phyloP scores from a whole-genome alignment of 345 rosid species.

The Gossypium anomalum region DNA sequence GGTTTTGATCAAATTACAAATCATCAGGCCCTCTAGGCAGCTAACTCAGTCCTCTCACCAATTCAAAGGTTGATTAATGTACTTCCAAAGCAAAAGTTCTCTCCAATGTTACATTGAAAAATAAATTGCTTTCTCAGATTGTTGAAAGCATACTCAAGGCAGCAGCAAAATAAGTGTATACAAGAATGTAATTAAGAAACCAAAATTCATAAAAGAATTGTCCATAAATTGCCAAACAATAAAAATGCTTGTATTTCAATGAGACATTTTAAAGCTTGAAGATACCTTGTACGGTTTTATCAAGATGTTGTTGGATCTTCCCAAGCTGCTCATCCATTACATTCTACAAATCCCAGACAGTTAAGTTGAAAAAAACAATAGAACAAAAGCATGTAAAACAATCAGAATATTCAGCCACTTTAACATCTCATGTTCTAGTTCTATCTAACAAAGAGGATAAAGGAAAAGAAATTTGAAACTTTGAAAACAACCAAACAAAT shows the following conservation, averaged over 20 bases:
- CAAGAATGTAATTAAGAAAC: background rate
- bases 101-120: background rate
- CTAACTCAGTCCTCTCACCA: background rate
- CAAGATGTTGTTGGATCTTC: slow-evolving; percentile 72
- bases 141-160: background rate
- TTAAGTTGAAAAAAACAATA: slow-evolving; percentile 15
- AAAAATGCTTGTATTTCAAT: background rate
- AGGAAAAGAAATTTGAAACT: background rate
- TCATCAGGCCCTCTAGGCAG: background rate
- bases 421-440: background rate
- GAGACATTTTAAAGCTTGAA: background rate
- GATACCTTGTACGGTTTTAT: slow-evolving; percentile 82
- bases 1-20: background rate
- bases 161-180: background rate
- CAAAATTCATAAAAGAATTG: background rate
- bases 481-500: background rate
- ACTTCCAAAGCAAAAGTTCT: background rate
- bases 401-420: background rate
- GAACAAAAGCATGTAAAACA: slow-evolving; percentile 4
- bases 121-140: background rate
- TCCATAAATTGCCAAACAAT: background rate
- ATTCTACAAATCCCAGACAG: slow-evolving; percentile 42
- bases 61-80: background rate
- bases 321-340: slow-evolving; percentile 47
- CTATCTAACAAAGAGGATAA: background rate